Evolutionary conservation across 306 rosid species (phyloP), one percentile per base, ranked within the genome.

Genomic region (Castanea sativa): DNA sequence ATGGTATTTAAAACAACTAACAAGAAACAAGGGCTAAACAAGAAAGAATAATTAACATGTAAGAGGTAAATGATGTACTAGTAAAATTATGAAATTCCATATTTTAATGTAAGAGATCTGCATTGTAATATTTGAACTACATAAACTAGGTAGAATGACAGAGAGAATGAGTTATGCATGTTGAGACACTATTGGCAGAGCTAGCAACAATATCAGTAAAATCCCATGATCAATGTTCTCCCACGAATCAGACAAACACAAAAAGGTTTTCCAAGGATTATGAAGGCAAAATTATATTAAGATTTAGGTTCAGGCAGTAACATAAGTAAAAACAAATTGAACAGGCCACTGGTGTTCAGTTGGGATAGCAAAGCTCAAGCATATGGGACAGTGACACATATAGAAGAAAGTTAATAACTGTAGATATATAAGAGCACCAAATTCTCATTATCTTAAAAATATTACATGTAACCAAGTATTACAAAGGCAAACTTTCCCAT

Each of bases 171-270:
- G 21, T 45, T 4, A 55, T 77, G 55, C 80, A 10, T 30, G 71
- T 73, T 55, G 23, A 78, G 82, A 49, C 71, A 87, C 89, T 79
- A 83, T 77, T 56, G 83, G 85, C 90, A 71, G 43, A 60, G 71
- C 72, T 81, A 61, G 45, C 45, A 43, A 74, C 19, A 84, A 86
- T 82, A 84, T 87, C 83, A 45, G 87, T 75, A 83, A 90, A 63
- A 76, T 70, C 61, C 82, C 61, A 80, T 9, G 27, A 45, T 65
- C 55, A 64, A 76, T 75, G 29, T 84, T 64, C 64, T 75, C 89
- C 84, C 87, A 83, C 75, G 87, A 83, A 89, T 79, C 87, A 84
- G 89, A 78, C 81, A 41, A 80, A 78, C 55, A 78, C 45, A 73
- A 6, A 49, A 29, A 14, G 7, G 63, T 82, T 75, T 63, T 78